Evolutionary conservation across 1,139 yeast genomes (phyloP), one percentile per base, ranked within the genome.

Genomic region (Diutina ranongensis): DNA sequence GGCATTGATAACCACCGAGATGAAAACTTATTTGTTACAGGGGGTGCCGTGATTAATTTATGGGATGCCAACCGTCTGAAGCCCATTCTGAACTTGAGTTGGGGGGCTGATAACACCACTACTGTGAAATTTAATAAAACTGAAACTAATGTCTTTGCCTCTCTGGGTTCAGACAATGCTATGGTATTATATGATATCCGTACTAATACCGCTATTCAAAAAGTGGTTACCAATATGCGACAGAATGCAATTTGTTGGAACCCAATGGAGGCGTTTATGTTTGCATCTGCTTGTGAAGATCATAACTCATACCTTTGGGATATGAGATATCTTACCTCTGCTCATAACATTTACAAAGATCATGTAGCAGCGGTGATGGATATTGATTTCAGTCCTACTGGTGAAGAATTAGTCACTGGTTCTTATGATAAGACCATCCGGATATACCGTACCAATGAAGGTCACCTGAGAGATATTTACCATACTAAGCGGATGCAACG

Each of bases 401-500:
- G 99, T 54, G 89, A 87, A 60, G 97, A 92, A 62, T 66, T 94
- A 36, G 97, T 89, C 9, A 84, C 97, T 2, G 97, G 96, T 21
- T 85, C 96, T 1, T 94, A 92, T 60, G 99, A 94, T 63, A 83
- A 88, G 58, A 87, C 97, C 1, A 75, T 94, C 40, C 74, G 99
- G 53, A 80, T 94, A 32, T 94, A 68, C 65, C 77, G 78, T 46
- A 67, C 80, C 2, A 69, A 77, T 47, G 86, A 83, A 51, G 98
- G 98, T 25, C 97, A 89, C 61, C 85, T 95, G 18, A 74, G 97
- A 54, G 99, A 92, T 57, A 76, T 94, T 44, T 92, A 94, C 62
- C 98, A 92, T 58, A 94, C 98, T 21, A 88, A 87, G 68, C 77
- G 99, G 59, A 92, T 92, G 99, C 99, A 92, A 67, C 82, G 92